A percentile compares a stretch with the other conserved stretches of the same genome.
Conservation (phyloP, 768 basidiomycete genomes). For the Amanita phalloides region DNA sequence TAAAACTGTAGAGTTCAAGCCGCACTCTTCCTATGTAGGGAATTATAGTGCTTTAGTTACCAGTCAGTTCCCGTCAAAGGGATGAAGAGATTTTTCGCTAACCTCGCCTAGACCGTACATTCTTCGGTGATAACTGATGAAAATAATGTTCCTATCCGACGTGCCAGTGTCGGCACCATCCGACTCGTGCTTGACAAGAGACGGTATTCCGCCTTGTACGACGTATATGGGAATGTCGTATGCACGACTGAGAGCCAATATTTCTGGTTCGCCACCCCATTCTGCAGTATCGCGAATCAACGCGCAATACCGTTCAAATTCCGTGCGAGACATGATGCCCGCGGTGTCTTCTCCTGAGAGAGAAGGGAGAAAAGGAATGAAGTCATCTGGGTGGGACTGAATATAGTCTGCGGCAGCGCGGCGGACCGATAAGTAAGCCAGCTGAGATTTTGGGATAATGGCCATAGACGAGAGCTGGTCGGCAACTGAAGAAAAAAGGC, state of each 20-base stretch:
- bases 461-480: constrained; percentile 80
- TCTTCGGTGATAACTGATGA: constrained; percentile 86
- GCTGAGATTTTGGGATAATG: constrained; percentile 44
- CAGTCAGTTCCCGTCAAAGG: background rate
- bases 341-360: constrained; percentile 56
- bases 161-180: constrained; percentile 19
- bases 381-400: constrained; percentile 73
- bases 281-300: constrained; percentile 73
- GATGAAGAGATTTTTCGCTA: background rate
- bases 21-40: constrained; percentile 45
- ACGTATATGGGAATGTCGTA: constrained; percentile 86
- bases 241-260: constrained; percentile 74
- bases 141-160: constrained; percentile 31
- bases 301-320: constrained; percentile 68
- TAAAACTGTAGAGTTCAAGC: background rate
- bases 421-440: constrained; percentile 54
- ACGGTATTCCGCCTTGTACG: constrained; percentile 72
- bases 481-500: constrained; percentile 88
- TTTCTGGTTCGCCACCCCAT: constrained; percentile 98
- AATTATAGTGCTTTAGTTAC: constrained; percentile 72
- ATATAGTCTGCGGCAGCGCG: constrained; percentile 74
- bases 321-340: constrained; percentile 58
- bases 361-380: constrained; percentile 86
- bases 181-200: constrained; percentile 77
- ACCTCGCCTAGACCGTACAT: constrained; percentile 98